Evolutionary conservation across 2,329 filamentous ascomycete species (phyloP).

Genomic region (Ophiostoma perfectum): DNA sequence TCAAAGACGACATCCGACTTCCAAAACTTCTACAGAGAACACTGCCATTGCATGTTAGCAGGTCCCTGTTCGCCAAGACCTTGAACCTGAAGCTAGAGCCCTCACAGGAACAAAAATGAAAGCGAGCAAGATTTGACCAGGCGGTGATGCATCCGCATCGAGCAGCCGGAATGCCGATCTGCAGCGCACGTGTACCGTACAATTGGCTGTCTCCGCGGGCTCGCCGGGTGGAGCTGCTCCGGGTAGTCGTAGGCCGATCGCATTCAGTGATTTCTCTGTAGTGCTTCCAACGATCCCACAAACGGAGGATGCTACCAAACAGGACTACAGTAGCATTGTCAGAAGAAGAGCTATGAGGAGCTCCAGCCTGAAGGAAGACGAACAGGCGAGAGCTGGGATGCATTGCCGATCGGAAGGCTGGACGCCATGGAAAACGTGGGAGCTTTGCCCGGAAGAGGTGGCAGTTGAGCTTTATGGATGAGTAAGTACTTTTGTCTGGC

Average conservation of each 20-base stretch:
- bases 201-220: background rate
- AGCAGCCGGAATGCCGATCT: background rate
- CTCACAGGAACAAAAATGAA: background rate
- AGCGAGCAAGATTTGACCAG: background rate
- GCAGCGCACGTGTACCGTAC: background rate
- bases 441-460: background rate
- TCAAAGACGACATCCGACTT: background rate
- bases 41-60: too few species aligned
- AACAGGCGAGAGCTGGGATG: background rate
- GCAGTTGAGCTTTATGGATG: background rate
- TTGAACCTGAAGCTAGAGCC: background rate
- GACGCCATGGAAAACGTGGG: background rate
- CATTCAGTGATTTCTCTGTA: too few species aligned
- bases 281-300: background rate
- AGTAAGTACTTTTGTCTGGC: background rate
- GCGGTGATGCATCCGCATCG: background rate
- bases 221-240: background rate
- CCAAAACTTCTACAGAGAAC: background rate
- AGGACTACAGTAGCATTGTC: background rate
- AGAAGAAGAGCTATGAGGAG: background rate
- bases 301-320: background rate
- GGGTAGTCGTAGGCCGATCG: background rate
- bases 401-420: slow-evolving; percentile 1
- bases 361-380: background rate
- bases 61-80: slow-evolving; percentile 1